These are phyloP conservation scores for Xylaria sp. DNA, from an alignment of 2,329 filamentous ascomycete species.

Conservation along the genomic window DNA sequence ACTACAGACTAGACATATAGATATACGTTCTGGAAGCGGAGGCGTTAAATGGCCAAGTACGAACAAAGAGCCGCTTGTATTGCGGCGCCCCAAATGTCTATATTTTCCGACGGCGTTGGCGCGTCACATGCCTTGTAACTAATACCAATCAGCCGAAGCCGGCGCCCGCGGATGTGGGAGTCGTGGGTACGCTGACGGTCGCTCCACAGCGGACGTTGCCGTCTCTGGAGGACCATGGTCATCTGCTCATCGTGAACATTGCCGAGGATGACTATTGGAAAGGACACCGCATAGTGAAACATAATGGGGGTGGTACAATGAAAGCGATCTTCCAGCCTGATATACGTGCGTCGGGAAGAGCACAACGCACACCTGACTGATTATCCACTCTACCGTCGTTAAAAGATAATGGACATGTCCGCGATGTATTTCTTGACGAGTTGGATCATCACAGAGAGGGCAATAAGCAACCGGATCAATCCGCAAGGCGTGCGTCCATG, in stretches of 20 bases:
- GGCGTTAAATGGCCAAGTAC: not conserved
- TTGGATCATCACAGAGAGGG: not conserved
- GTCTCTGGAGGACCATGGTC: constrained; percentile 47
- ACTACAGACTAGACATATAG: not conserved
- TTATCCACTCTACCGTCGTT: not conserved
- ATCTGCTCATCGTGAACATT: constrained; percentile 48
- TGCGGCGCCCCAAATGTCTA: constrained; percentile 60
- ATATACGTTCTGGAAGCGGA: not conserved
- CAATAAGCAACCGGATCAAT: not conserved
- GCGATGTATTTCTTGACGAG: not conserved
- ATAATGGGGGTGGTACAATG: too few relatives aligned
- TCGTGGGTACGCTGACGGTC: constrained; percentile 60
- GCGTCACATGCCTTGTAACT: constrained; percentile 37
- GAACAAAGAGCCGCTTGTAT: constrained; percentile 51
- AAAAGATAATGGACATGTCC: not conserved
- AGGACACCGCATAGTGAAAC: not conserved
- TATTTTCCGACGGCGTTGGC: constrained; percentile 47
- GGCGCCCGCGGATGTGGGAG: constrained; percentile 58
- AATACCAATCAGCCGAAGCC: constrained; percentile 51
- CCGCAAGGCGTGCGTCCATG: not conserved
- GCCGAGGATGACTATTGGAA: constrained; percentile 50
- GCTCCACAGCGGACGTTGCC: constrained; percentile 49
- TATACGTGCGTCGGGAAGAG: not conserved
- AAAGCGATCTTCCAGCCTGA: not conserved
- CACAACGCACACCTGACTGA: not conserved